Base-by-base conservation (phyloP, 176 grass and related monocot genomes). In the Zoysia japonica region DNA sequence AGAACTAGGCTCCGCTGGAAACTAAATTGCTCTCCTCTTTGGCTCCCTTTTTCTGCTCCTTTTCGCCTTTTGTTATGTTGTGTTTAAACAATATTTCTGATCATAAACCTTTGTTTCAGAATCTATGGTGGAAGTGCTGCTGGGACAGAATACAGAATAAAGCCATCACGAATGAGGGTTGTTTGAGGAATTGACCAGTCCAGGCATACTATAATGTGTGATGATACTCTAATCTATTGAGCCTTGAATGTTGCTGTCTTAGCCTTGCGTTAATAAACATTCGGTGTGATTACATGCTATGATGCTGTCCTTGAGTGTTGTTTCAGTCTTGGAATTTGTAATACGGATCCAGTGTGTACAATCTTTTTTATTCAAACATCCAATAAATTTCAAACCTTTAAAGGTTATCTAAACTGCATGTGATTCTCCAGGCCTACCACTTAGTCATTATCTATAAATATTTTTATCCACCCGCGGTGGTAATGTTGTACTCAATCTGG, bases 141-240 rank as follows among this genome's bases (percentile, higher is more conserved):
- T 28, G 3, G 49, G 49, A 56, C 52, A 8, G 81, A 70, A 44
- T 76, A 81, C 11, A 67, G 82, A 89, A 89, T 85, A 85, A 89
- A 89, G 72, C 72, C 52, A 38, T 49, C 10, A 74, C 51, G 61
- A 79, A 71, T 16, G 72, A 17, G n/a, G n/a, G 65, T 28, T 77
- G 36, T 85, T 81, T 77, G 71, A 71, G 15, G 41, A 60, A 77
- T 67, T 77, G 82, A 85, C 78, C 59, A 67, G 60, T 44, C 78
- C 64, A 71, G 49, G 13, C 71, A 66, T 54, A 10, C 40, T 73
- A 47, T 70, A 57, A 11, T 61, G 7, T 73, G 49, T 28, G 52
- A 83, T 45, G 82, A 66, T 66, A 81, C 82, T 85, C 65, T 77
- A 60, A 76, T 76, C 37, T 84, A 85, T 11, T 61, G 59, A 71